Base-by-base conservation (phyloP, 805 yeast species). In the Lachancea thermotolerans region DNA sequence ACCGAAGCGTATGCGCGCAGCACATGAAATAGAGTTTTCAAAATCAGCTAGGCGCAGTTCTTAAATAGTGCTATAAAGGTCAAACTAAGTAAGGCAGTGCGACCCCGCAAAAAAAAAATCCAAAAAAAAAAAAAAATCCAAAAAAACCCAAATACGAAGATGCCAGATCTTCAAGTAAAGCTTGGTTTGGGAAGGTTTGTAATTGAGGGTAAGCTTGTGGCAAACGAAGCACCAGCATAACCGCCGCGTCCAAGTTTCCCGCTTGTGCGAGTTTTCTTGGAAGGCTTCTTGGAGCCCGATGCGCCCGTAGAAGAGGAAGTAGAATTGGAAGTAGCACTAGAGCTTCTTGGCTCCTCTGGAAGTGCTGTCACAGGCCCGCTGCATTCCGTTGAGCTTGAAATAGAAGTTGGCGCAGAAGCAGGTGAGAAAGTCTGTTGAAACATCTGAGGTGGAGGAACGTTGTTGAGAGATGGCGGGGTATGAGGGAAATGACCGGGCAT, bases 221-320 rank as follows among this genome's bases (percentile, higher is more conserved):
- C 60, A 45, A 64, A 64, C 1, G 68, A 62, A 7, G 65, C 68
- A 45, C 68, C 68, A 6, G 68, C 68, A 45, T 61, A 49, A n/a
- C 50, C 46, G 18, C 44, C 43, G 11, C 43, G 37, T 14, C 40
- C 27, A 14, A 40, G 43, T 21, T 40, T 40, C 12, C 37, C 38
- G 21, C 21, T 32, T 4, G 38, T 32, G 14, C 33, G 31, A n/a
- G 43, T 25, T 18, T 40, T 40, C 25, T 40, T 40, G 33, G 43
- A 40, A 12, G 37, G 21, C 16, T 34, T 40, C 38, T 40, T 40
- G 17, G 33, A 18, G 15, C 32, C 12, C 7, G 15, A 28, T 7
- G 32, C 9, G 14, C 15, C 27, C 14, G 25, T 6, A 34, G 37
- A 34, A 18, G 37, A 21, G 2, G 43, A 33, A 18, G 37, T 34